Evolutionary conservation across 1,139 yeast genomes (phyloP), one percentile per base, ranked within the genome.

Genomic region (Pichia sp.): DNA sequence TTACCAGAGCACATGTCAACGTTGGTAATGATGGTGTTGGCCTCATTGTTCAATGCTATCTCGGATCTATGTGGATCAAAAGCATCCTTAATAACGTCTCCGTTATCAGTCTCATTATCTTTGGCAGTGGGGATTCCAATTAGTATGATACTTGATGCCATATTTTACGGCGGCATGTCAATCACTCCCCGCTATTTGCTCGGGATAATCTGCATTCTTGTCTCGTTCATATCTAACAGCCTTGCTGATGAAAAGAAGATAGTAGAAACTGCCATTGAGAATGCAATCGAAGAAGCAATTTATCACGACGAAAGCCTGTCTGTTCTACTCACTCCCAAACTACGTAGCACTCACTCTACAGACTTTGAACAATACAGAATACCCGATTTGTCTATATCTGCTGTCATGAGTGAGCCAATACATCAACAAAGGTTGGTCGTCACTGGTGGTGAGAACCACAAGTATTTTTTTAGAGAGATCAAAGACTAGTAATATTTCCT

Each of bases 31-130:
- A 51, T 72, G 1, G 25, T 67, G 1, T 40, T 63, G 27, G 66
- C 70, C 42, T 74, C 76, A 0, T 48, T 69, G 2, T 62, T 68
- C 32, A 66, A 72, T 3, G 67, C 68, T 21, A 50, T 69, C 6
- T 71, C 77, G 1, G 78, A 73, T 47, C 73, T 64, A 41, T 56
- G 63, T 18, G 67, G 74, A 1, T 63, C 72, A 8, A 49, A 70
- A 23, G 76, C 78, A 6, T 64, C 72, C 62, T 51, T 73, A 20
- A 59, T 72, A 30, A 72, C 77, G 1, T 69, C 75, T 36, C 79
- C 79, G 0, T 59, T 73, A 39, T 66, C 72, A 9, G 68, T 75
- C 3, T 64, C 76, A 8, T 58, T 73, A 27, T 69, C 77, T 5
- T 53, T 73, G 27, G 69, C 77, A 0, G 62, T 73, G 1, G 68